Evolutionary conservation across 768 basidiomycete species (phyloP).

Genomic region (Mycena vitilis): DNA sequence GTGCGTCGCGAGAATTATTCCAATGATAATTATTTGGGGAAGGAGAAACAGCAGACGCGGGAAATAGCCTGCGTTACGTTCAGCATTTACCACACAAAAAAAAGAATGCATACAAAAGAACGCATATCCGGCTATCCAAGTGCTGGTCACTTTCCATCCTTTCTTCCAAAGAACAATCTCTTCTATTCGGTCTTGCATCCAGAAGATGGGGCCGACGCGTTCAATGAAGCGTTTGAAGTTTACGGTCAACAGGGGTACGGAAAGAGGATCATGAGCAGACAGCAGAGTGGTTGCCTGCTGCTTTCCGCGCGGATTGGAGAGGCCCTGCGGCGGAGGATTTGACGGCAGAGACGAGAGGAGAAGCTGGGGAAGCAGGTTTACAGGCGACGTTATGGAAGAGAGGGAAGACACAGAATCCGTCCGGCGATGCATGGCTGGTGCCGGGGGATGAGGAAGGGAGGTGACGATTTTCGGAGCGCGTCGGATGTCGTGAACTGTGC

Average conservation of each 20-base stretch:
- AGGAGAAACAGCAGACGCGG: slow-evolving; percentile 78
- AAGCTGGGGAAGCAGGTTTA: slow-evolving; percentile 54
- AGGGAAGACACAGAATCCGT: slow-evolving; percentile 40
- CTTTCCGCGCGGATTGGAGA: slow-evolving; percentile 34
- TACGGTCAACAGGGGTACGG: slow-evolving; percentile 78
- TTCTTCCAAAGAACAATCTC: slow-evolving; percentile 87
- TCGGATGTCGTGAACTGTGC: slow-evolving; percentile 45
- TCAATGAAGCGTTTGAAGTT: slow-evolving; percentile 88
- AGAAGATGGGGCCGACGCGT: slow-evolving; percentile 83
- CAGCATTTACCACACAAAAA: neutral
- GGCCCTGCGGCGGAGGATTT: slow-evolving; percentile 29
- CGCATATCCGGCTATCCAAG: slow-evolving; percentile 82
- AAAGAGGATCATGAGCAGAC: slow-evolving; percentile 75
- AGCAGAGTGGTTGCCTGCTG: slow-evolving; percentile 53
- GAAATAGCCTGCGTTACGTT: slow-evolving; percentile 68
- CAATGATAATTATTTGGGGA: slow-evolving; percentile 72
- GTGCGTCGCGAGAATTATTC: slow-evolving; percentile 75
- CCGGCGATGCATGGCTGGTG: slow-evolving; percentile 43
- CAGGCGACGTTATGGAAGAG: slow-evolving; percentile 39
- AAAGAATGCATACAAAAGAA: slow-evolving; percentile 74
- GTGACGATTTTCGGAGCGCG: slow-evolving; percentile 57
- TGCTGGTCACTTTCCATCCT: slow-evolving; percentile 75
- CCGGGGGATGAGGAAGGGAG: slow-evolving; percentile 54
- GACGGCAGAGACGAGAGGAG: slow-evolving; percentile 48
- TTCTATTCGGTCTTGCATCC: slow-evolving; percentile 90